Conservation (phyloP, 495 filamentous ascomycete species). For the Hypoxylon trugodes region DNA sequence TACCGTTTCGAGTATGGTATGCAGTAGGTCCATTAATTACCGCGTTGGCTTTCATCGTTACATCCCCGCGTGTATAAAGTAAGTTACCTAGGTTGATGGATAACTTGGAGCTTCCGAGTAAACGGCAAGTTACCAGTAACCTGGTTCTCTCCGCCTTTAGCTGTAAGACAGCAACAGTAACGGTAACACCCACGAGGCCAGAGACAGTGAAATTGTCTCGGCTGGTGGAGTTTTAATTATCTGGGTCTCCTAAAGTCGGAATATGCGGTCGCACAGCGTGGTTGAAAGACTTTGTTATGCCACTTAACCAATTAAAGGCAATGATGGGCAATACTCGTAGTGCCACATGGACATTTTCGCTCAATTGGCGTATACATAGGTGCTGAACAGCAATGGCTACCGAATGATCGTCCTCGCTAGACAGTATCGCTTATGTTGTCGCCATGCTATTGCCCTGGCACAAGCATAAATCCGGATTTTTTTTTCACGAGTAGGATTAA, state of each 20-base stretch:
- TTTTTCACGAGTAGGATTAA: not conserved
- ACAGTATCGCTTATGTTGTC: not conserved
- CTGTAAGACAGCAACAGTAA: slow-evolving; percentile 11
- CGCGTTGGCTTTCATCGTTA: not conserved
- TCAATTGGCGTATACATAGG: slow-evolving; percentile 19
- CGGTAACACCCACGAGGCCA: slow-evolving; percentile 23
- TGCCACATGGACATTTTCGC: slow-evolving; percentile 26
- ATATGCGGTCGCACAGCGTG: slow-evolving; percentile 25
- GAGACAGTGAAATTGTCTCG: slow-evolving; percentile 20
- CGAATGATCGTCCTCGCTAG: slow-evolving; percentile 17
- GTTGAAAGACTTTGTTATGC: slow-evolving; percentile 17
- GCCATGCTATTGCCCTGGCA: not conserved
- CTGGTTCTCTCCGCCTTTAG: slow-evolving; percentile 4
- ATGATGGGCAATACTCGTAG: slow-evolving; percentile 7
- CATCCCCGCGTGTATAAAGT: not conserved
- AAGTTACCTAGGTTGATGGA: not conserved
- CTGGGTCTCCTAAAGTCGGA: slow-evolving; percentile 11
- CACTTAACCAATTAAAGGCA: slow-evolving; percentile 24
- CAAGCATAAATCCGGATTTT: slow-evolving; percentile 19
- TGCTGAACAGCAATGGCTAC: slow-evolving; percentile 16
- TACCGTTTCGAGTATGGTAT: slow-evolving; percentile 16
- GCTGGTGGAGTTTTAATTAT: slow-evolving; percentile 21
- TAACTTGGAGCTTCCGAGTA: slow-evolving; percentile 7
- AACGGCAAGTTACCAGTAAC: slow-evolving; percentile 23
- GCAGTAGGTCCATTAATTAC: slow-evolving; percentile 4